Percentiles rank a stretch among this genome's conserved stretches.
phyloP scores from a whole-genome alignment of 208 protist genomes.

The Tetramitus jugosus region DNA sequence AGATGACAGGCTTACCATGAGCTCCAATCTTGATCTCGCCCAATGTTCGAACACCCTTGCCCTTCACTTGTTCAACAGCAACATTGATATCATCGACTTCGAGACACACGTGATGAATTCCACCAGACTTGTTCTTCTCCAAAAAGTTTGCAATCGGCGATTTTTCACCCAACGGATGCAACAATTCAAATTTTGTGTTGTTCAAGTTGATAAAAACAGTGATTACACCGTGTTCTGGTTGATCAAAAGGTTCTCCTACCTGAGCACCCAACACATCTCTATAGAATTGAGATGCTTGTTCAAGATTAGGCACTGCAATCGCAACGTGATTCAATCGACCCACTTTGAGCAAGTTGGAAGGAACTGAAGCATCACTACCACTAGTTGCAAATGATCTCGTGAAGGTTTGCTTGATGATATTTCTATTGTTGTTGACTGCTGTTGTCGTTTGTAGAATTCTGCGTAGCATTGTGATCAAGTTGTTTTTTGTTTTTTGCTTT shows the following conservation, averaged over 20 bases:
- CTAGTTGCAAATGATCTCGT: too few species aligned
- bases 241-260: slow-evolving; percentile 61
- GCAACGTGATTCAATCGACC: slow-evolving; percentile 85
- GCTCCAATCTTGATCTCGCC: slow-evolving; percentile 75
- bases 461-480: too few species aligned
- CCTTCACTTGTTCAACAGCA: slow-evolving; percentile 50
- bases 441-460: too few species aligned
- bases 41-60: slow-evolving; percentile 60
- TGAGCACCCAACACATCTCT: slow-evolving; percentile 54
- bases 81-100: slow-evolving; percentile 59
- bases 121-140: slow-evolving; percentile 69
- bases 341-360: too few species aligned
- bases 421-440: too few species aligned
- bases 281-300: slow-evolving; percentile 57
- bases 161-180: slow-evolving; percentile 72
- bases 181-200: slow-evolving; percentile 78
- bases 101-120: slow-evolving; percentile 84
- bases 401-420: too few species aligned
- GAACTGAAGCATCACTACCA: too few species aligned
- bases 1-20: slow-evolving; percentile 82
- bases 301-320: slow-evolving; percentile 72
- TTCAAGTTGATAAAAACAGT: slow-evolving; percentile 77
- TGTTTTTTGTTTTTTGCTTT: too few species aligned
- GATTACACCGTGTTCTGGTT: slow-evolving; percentile 75
- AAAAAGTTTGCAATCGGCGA: slow-evolving; percentile 75